These are phyloP conservation scores for Carnegiea gigantea DNA, from an alignment of 179 eudicot species.

Conservation along the genomic window DNA sequence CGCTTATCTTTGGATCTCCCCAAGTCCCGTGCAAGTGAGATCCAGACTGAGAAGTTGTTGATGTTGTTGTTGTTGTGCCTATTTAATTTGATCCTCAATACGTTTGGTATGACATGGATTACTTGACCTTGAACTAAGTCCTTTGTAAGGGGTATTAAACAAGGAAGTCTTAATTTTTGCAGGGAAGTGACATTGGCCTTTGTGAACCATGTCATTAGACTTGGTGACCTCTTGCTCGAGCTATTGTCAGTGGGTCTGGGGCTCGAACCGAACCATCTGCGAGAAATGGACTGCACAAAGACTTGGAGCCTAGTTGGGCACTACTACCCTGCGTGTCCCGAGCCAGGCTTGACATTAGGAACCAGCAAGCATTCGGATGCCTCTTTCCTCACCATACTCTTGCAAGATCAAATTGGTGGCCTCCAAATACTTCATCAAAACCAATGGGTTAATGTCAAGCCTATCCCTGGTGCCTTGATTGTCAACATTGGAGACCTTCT, in stretches of 20 bases:
- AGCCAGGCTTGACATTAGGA: constrained; percentile 29
- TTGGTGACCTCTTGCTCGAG: constrained; percentile 20
- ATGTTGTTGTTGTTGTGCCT: no score
- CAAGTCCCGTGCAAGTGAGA: no score
- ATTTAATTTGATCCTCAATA: not conserved
- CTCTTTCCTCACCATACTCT: constrained; percentile 19
- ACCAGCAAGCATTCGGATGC: constrained; percentile 24
- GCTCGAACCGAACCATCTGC: constrained; percentile 14
- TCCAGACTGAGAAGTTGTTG: no score
- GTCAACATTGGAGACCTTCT: constrained; percentile 24
- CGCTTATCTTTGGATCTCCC: no score
- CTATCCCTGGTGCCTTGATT: constrained; percentile 25
- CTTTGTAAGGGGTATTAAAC: no score
- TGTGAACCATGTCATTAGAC: not conserved
- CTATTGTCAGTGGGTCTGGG: constrained; percentile 25
- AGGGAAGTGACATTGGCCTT: constrained; percentile 31
- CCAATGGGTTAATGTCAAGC: constrained; percentile 23
- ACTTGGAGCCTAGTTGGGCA: constrained; percentile 17
- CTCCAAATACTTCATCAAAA: constrained; percentile 25
- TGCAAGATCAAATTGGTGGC: constrained; percentile 30
- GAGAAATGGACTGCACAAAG: constrained; percentile 7
- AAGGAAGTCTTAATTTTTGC: not conserved
- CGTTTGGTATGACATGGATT: not conserved
- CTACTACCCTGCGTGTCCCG: constrained; percentile 35
- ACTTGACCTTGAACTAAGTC: no score